Conservation (phyloP, 345 rosid genomes). For the Bruguiera parviflora region DNA sequence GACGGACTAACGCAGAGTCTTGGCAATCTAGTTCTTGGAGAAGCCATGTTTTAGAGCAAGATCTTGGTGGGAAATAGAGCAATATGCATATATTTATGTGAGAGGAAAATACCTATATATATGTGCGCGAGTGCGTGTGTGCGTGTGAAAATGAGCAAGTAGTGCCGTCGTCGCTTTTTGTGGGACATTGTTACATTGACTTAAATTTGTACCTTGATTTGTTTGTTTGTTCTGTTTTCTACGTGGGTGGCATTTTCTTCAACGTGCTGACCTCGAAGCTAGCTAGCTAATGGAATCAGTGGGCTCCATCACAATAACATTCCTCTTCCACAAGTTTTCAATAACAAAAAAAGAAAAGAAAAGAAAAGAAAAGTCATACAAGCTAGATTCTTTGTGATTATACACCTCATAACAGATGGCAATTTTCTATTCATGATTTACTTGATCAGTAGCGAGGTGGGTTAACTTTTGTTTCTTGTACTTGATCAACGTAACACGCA, state of each 20-base stretch:
- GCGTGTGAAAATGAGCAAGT: neutral
- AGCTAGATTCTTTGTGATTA: too few species aligned
- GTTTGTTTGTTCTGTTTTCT: constrained; percentile 21
- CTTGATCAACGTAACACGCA: too few species aligned
- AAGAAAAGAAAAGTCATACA: neutral
- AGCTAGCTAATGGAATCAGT: neutral
- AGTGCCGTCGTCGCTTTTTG: neutral
- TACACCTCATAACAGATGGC: too few species aligned
- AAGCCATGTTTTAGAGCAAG: constrained; percentile 20
- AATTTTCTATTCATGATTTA: too few species aligned
- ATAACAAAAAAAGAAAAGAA: too few species aligned
- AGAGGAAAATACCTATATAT: neutral
- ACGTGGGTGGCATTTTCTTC: constrained; percentile 24
- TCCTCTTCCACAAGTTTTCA: neutral
- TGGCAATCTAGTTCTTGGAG: constrained; percentile 34
- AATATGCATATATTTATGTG: neutral
- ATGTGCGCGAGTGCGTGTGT: too few species aligned
- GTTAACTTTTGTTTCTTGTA: too few species aligned
- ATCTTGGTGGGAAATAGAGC: constrained; percentile 8
- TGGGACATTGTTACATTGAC: constrained; percentile 2
- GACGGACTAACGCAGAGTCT: constrained; percentile 41
- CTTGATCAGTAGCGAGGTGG: too few species aligned
- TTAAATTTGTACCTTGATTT: constrained; percentile 10
- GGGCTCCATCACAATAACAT: constrained; percentile 7
- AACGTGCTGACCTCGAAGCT: constrained; percentile 36